Evolutionary conservation across 2,329 filamentous ascomycete genomes (phyloP).

Genomic region (Verticillium nonalfalfae): DNA sequence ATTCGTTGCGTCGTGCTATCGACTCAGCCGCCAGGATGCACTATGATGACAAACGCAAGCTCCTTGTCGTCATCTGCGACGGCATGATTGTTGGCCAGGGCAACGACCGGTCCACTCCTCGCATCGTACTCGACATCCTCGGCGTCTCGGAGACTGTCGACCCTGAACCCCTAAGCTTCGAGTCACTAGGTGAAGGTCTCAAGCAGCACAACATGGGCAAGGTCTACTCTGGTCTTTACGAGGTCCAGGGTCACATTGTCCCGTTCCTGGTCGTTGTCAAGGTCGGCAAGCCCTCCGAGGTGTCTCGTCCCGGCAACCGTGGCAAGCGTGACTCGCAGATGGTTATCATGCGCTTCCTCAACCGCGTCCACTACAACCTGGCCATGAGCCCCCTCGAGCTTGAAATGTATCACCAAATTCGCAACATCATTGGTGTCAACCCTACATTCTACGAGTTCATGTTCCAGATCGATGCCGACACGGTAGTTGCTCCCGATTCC

Average conservation of each 20-base stretch:
- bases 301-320: conserved; percentile 90
- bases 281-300: conserved; percentile 95
- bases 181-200: conserved; percentile 88
- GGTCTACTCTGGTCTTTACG: conserved; percentile 94
- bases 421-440: conserved; percentile 98
- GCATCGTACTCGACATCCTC: conserved; percentile 94
- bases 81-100: conserved; percentile 99
- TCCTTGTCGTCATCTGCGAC: conserved; percentile 87
- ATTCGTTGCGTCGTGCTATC: conserved; percentile 91
- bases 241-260: conserved; percentile 96
- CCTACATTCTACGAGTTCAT: conserved; percentile 98
- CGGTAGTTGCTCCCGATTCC: conserved; percentile 82
- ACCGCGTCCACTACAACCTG: conserved; percentile 96
- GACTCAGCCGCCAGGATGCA: conserved; percentile 93
- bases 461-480: conserved; percentile 95
- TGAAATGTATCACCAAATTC: conserved; percentile 97
- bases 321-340: conserved; percentile 99
- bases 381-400: conserved; percentile 95
- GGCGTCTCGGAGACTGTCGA: conserved; percentile 91
- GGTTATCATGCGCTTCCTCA: conserved; percentile 97
- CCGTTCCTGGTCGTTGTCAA: conserved; percentile 97
- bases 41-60: conserved; percentile 97
- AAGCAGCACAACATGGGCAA: conserved; percentile 99
- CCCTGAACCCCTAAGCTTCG: conserved; percentile 92
- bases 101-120: conserved; percentile 90